Evolutionary conservation across 257 asterid genomes (phyloP), one percentile per base, ranked within the genome.

Genomic region (Solanum virginianum): DNA sequence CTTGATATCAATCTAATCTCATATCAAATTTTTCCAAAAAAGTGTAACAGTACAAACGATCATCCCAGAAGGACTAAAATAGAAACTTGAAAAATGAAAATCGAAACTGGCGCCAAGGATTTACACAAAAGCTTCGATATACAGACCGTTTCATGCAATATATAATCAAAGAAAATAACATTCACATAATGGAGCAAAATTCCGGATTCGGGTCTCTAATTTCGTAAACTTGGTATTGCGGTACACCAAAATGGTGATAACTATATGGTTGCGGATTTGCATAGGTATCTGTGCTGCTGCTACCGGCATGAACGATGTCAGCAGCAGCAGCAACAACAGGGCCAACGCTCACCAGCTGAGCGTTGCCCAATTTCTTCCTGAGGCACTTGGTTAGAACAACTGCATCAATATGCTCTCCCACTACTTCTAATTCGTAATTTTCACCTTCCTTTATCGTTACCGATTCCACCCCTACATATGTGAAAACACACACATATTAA

Each of bases 391-490:
- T 59, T 29, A 82, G 53, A 14, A 10, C 0, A 4, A 65, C 85
- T 69, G 79, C n/a, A 15, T 82, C 85, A 43, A 82, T 18, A 11
- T 77, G 39, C 32, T 81, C 65, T 26, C 85, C 85, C 18, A 65
- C 47, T 4, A 82, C 53, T 54, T 82, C 65, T 49, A 82, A 43
- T n/a, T 22, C 17, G 36, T n/a, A 51, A 62, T 49, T 68, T 18
- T 82, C 65, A 1, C 24, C 9, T 51, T 17, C 24, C n/a, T 63
- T n/a, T 8, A 62, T 47, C 2, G 51, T 16, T 43, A 51, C 80
- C 4, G 80, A 82, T 15, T 62, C 85, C 59, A 65, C 85, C 2
- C 85, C 85, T 82, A 29, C 6, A 62, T 7, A 1, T 1, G 15
- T 41, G 16, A 26, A 63, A 82, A 14, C n/a, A 47, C 0, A 72